A percentile compares a stretch with the other conserved stretches of the same genome.
phyloP scores from a whole-genome alignment of 1,284 basidiomycete species.

The Moesziomyces globuligerus region DNA sequence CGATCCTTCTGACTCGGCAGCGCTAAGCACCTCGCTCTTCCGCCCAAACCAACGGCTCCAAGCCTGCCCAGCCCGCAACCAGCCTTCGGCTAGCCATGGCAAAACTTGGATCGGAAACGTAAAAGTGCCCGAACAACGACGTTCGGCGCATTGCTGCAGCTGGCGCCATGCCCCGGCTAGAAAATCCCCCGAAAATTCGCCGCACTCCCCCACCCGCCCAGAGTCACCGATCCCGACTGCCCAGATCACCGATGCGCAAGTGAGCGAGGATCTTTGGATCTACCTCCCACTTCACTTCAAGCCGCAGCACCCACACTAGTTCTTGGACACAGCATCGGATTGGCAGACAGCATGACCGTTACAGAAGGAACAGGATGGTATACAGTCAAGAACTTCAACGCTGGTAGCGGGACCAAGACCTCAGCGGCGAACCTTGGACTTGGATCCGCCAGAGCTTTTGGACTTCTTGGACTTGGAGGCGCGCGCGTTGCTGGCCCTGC shows the following conservation, averaged over 20 bases:
- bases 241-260: not conserved
- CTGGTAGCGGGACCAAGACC: not conserved
- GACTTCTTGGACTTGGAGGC: slow-evolving; percentile 37
- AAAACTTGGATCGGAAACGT: not conserved
- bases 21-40: too few relatives aligned
- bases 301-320: too few relatives aligned
- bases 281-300: too few relatives aligned
- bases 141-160: slow-evolving; percentile 3
- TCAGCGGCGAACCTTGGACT: slow-evolving; percentile 38
- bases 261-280: not conserved
- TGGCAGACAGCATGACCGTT: not conserved
- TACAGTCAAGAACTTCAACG: not conserved
- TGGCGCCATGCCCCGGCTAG: slow-evolving; percentile 10
- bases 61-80: too few relatives aligned
- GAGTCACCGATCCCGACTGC: not conserved
- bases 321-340: too few relatives aligned
- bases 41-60: too few relatives aligned
- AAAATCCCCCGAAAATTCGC: slow-evolving; percentile 42
- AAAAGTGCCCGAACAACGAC: too few relatives aligned
- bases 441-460: slow-evolving; percentile 19
- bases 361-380: not conserved
- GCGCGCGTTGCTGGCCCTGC: slow-evolving; percentile 38
- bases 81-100: not conserved
- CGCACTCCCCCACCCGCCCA: slow-evolving; percentile 1
- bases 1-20: too few relatives aligned